These are phyloP conservation scores for Camellia japonica DNA, from an alignment of 148 eudicot genomes.

Conservation along the genomic window DNA sequence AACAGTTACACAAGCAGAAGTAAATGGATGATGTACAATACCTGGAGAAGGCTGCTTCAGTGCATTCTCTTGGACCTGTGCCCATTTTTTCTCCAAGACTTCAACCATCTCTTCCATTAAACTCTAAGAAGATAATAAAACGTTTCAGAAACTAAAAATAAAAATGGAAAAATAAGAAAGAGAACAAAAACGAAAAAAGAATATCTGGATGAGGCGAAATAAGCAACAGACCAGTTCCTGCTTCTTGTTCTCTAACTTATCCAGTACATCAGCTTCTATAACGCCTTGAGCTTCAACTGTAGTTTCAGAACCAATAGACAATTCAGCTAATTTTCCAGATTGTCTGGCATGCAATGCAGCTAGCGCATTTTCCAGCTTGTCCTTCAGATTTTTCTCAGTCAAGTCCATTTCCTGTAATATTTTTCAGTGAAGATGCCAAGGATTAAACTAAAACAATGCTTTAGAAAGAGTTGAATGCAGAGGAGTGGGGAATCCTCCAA, in stretches of 20 bases:
- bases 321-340: constrained; percentile 27
- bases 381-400: constrained; percentile 54
- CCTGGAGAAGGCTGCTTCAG: constrained; percentile 90
- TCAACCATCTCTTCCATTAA: constrained; percentile 61
- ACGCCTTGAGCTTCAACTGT: constrained; percentile 32
- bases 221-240: constrained; percentile 61
- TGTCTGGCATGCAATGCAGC: constrained; percentile 32
- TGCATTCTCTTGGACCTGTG: constrained; percentile 72
- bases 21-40: constrained; percentile 22
- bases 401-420: too few relatives aligned
- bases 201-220: not conserved
- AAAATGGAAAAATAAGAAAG: not conserved
- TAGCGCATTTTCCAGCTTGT: constrained; percentile 56
- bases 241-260: constrained; percentile 77
- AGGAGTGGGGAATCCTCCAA: too few relatives aligned
- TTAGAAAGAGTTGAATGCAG: too few relatives aligned
- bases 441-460: too few relatives aligned
- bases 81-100: constrained; percentile 74
- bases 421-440: too few relatives aligned
- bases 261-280: constrained; percentile 42
- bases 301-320: constrained; percentile 21
- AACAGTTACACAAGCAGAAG: not conserved
- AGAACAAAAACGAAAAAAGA: not conserved
- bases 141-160: constrained; percentile 18
- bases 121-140: constrained; percentile 36